phyloP scores from a whole-genome alignment of 176 grass and related monocot genomes.

The Areca catechu region DNA sequence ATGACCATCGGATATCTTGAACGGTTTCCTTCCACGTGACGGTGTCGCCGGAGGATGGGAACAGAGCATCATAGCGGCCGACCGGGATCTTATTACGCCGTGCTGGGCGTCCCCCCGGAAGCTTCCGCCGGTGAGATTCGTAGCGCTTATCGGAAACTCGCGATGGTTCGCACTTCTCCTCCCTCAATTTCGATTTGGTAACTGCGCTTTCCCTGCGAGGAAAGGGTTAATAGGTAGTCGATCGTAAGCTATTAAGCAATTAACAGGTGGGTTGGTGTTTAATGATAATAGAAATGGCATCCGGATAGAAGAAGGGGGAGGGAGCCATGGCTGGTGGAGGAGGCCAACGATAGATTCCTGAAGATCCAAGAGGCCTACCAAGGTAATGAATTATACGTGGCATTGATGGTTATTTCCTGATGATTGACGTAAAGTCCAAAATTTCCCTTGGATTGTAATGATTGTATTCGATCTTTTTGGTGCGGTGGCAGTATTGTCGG shows the following conservation, averaged over 20 bases:
- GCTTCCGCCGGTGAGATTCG: constrained; percentile 1
- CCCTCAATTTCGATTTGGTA: too few species aligned
- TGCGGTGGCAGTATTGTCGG: constrained; percentile 48
- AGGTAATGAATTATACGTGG: constrained; percentile 26
- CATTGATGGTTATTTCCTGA: too few species aligned
- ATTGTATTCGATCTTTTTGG: background rate
- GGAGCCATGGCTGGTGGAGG: constrained; percentile 46
- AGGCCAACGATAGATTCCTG: constrained; percentile 71
- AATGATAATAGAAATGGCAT: constrained; percentile 54
- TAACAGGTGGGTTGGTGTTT: too few species aligned
- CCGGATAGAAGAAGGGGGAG: constrained; percentile 56
- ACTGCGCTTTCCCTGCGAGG: too few species aligned
- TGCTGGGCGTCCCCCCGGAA: background rate
- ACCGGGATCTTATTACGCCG: constrained; percentile 1
- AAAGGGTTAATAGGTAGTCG: too few species aligned
- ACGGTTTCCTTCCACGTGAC: too few species aligned
- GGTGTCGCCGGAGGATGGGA: background rate
- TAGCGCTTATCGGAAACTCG: constrained; percentile 4
- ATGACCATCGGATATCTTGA: too few species aligned
- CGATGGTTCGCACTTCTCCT: background rate
- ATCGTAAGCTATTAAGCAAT: too few species aligned
- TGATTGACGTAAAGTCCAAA: too few species aligned
- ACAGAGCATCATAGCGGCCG: background rate
- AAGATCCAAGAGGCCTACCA: constrained; percentile 80
- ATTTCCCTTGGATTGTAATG: too few species aligned